These are phyloP conservation scores for Microdochium bolleyi DNA, from an alignment of 2,329 filamentous ascomycete genomes.

Conservation along the genomic window DNA sequence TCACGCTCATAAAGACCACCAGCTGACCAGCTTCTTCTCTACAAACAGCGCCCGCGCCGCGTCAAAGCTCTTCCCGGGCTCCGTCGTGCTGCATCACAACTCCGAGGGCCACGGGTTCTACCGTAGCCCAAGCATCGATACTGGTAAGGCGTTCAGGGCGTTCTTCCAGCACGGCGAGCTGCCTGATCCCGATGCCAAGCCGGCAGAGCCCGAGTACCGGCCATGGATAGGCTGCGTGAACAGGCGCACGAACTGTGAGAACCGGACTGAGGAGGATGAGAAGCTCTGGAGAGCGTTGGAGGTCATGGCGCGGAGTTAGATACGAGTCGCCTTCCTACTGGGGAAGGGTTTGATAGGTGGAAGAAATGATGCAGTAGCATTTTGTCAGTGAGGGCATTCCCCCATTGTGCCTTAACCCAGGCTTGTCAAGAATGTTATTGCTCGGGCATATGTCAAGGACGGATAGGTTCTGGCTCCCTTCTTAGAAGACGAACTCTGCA, in stretches of 20 bases:
- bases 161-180: conserved; percentile 3
- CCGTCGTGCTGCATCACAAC: conserved; percentile 2
- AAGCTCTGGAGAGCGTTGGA: conserved; percentile 1
- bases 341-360: too few species aligned
- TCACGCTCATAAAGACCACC: too few species aligned
- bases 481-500: too few species aligned
- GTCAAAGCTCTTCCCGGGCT: conserved; percentile 2
- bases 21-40: too few species aligned
- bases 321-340: too few species aligned
- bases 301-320: not conserved
- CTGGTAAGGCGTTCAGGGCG: not conserved
- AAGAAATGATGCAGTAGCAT: too few species aligned
- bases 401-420: too few species aligned
- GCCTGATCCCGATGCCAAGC: not conserved
- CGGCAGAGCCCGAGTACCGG: conserved; percentile 1
- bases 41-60: not conserved
- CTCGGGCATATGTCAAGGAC: too few species aligned
- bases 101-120: conserved; percentile 2
- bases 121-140: conserved; percentile 3
- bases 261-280: not conserved
- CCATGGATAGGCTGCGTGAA: conserved; percentile 1
- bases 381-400: too few species aligned
- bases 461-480: too few species aligned
- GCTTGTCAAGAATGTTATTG: too few species aligned
- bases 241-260: not conserved